phyloP scores from a whole-genome alignment of 768 basidiomycete genomes.

The Mycena capillaripes region DNA sequence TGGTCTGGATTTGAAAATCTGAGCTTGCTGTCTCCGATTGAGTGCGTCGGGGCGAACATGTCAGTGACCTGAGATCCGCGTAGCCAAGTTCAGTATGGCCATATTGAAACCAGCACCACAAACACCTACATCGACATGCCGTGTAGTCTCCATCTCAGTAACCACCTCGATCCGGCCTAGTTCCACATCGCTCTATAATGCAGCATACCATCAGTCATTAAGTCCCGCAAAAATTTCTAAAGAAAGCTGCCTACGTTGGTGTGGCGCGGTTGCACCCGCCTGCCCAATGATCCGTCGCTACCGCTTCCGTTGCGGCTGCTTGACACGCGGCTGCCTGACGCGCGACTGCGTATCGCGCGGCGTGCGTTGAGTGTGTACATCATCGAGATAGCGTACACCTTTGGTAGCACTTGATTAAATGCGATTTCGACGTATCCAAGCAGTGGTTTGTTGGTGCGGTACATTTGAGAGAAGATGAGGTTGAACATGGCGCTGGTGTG shows the following conservation, averaged over 20 bases:
- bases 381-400: conserved; percentile 31
- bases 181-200: conserved; percentile 17
- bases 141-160: conserved; percentile 8
- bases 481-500: conserved; percentile 26
- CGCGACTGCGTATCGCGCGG: not conserved
- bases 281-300: not conserved
- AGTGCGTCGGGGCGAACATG: conserved; percentile 10
- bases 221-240: not conserved
- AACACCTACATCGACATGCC: conserved; percentile 21
- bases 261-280: conserved; percentile 5
- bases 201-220: not conserved
- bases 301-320: too few relatives aligned
- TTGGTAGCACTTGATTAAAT: conserved; percentile 20
- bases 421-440: not conserved
- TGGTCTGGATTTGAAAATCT: too few relatives aligned
- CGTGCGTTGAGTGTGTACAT: conserved; percentile 29
- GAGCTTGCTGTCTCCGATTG: conserved; percentile 2
- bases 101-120: not conserved
- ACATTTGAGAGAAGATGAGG: conserved; percentile 19
- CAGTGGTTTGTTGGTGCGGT: not conserved
- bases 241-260: conserved; percentile 9
- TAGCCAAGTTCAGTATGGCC: not conserved
- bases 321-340: too few relatives aligned
- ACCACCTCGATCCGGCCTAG: conserved; percentile 21
- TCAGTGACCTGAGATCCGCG: conserved; percentile 9